Evolutionary conservation across 225 moss, liverwort and hornwort genomes (phyloP), one percentile per base, ranked within the genome.

Genomic region (Pseudoscleropodium purum): DNA sequence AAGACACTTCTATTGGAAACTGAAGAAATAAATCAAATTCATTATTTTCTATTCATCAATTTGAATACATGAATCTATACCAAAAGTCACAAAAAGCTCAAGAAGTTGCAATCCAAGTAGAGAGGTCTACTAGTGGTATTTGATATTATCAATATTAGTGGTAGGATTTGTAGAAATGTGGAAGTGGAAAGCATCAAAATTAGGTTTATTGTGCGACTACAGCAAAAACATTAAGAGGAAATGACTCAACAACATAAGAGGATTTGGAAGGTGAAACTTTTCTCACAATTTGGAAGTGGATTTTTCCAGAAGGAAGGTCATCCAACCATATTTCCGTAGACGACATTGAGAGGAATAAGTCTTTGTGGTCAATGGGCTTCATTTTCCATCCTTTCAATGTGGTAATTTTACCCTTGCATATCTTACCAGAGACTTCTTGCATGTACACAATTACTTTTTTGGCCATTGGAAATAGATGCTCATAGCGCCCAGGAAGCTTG

Each of bases 341-440:
- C 0, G 85, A 52, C 6, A 45, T 66, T 14, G 93, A 88, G 11
- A 93, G 86, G 41, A 93, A 92, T 33, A 93, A 68, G 9, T 92
- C 90, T 67, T 76, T 88, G 17, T 93, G 83, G 43, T 89, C 75
- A 18, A 81, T 51, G 4, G 86, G 75, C 88, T 91, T 92, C 81
- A 91, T 89, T 81, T 90, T 92, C 86, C 86, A 90, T 34, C 91
- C 91, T 54, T 90, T 90, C 36, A 92, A 87, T 20, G 76, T 15
- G 4, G 68, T 84, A 61, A 93, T 93, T 80, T 59, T 88, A 19
- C 83, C 89, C 43, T 70, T 86, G 37, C 26, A 6, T 17, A 91
- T 88, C 86, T 68, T 89, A 52, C 89, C 93, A 15, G 86, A 92
- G 13, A 93, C 65, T 59, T 92, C 89, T n/a, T 85, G 83, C 89